These are phyloP conservation scores for Volvariella volvacea DNA, from an alignment of 1,284 basidiomycete genomes.

Conservation along the genomic window DNA sequence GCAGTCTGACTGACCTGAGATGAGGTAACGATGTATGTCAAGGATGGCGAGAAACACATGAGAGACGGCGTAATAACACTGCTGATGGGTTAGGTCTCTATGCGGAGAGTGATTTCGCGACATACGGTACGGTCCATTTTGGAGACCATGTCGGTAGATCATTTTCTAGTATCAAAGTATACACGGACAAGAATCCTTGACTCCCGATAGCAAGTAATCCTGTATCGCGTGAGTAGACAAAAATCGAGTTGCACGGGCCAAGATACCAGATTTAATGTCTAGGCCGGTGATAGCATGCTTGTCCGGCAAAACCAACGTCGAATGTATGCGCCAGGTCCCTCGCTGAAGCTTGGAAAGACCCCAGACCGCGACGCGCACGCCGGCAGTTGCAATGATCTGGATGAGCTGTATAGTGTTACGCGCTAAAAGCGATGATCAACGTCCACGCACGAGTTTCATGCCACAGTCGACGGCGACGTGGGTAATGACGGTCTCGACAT, in stretches of 20 bases:
- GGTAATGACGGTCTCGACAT: slow-evolving; percentile 41
- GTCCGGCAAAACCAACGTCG: slow-evolving; percentile 58
- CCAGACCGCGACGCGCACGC: slow-evolving; percentile 65
- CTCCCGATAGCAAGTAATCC: slow-evolving; percentile 68
- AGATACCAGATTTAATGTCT: slow-evolving; percentile 63
- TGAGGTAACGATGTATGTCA: slow-evolving; percentile 66
- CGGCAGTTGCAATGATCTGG: slow-evolving; percentile 68
- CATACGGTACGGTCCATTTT: slow-evolving; percentile 58
- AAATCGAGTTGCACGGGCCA: slow-evolving; percentile 3
- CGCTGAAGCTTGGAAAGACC: slow-evolving; percentile 55
- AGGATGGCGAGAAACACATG: slow-evolving; percentile 63
- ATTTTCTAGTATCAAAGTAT: slow-evolving; percentile 69
- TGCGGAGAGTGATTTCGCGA: slow-evolving; percentile 3
- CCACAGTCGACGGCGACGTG: slow-evolving; percentile 63
- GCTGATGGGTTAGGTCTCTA: slow-evolving; percentile 9
- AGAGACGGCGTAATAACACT: slow-evolving; percentile 45
- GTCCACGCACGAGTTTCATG: slow-evolving; percentile 74
- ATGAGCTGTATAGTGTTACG: slow-evolving; percentile 9
- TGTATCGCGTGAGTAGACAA: slow-evolving; percentile 24
- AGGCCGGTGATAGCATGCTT: slow-evolving; percentile 50
- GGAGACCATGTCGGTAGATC: slow-evolving; percentile 74
- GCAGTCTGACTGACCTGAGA: slow-evolving; percentile 38
- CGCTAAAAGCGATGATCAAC: not conserved
- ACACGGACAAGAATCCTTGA: slow-evolving; percentile 51
- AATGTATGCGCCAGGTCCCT: slow-evolving; percentile 71